Conservation (phyloP, 2,329 filamentous ascomycete species). For the Cercospora sp. region DNA sequence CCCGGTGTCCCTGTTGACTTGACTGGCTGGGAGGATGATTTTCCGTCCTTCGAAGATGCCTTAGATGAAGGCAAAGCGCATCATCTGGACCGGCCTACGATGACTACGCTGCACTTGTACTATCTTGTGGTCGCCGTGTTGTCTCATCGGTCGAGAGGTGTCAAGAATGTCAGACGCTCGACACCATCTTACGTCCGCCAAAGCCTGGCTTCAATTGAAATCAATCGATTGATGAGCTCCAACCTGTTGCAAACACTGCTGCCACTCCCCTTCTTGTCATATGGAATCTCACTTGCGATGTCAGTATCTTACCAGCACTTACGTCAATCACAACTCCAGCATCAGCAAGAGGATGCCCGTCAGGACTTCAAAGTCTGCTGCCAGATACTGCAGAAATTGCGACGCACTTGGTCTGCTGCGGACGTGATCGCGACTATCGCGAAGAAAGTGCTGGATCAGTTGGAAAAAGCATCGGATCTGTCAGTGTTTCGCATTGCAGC, state of each 20-base stretch:
- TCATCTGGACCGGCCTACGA: slow-evolving; percentile 42
- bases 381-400: slow-evolving; percentile 45
- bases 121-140: slow-evolving; percentile 59
- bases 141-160: slow-evolving; percentile 53
- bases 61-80: slow-evolving; percentile 43
- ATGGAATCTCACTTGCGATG: slow-evolving; percentile 56
- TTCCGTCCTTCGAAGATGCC: slow-evolving; percentile 29
- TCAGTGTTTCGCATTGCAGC: slow-evolving; percentile 32
- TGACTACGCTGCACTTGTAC: slow-evolving; percentile 55
- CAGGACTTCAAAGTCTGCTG: slow-evolving; percentile 49
- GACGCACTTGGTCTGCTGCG: slow-evolving; percentile 49
- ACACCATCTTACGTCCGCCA: slow-evolving; percentile 56
- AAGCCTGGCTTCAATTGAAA: slow-evolving; percentile 56
- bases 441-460: slow-evolving; percentile 36
- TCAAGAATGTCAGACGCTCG: slow-evolving; percentile 45
- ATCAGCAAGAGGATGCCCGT: slow-evolving; percentile 50
- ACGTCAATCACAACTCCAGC: slow-evolving; percentile 52
- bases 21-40: slow-evolving; percentile 50
- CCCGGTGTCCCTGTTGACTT: slow-evolving; percentile 44
- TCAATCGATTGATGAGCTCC: slow-evolving; percentile 51
- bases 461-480: slow-evolving; percentile 33
- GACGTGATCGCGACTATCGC: slow-evolving; percentile 46
- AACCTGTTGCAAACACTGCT: slow-evolving; percentile 49
- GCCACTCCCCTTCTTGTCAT: slow-evolving; percentile 57
- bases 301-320: slow-evolving; percentile 59